A percentile compares a stretch with the other conserved stretches of the same genome.
Evolutionary conservation across 2,329 filamentous ascomycete genomes (phyloP).

Genomic region (Fusarium vanettenii): DNA sequence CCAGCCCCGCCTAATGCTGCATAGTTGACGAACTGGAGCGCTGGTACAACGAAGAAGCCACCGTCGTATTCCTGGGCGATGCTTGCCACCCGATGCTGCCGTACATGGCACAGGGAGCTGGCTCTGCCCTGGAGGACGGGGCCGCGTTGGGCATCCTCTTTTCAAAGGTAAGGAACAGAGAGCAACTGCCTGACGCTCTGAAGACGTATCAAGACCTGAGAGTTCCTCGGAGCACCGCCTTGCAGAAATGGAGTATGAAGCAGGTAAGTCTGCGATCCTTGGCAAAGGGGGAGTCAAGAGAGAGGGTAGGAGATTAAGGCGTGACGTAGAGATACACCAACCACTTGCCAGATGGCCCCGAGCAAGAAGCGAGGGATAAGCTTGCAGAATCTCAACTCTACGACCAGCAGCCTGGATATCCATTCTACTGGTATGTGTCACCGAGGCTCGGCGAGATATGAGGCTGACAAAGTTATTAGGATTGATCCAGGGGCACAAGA

Average conservation of each 20-base stretch:
- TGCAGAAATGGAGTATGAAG: conserved; percentile 4
- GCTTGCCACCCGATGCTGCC: conserved; percentile 9
- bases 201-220: conserved; percentile 3
- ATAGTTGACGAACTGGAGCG: not conserved
- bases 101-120: conserved; percentile 13
- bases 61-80: not conserved
- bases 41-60: conserved; percentile 2
- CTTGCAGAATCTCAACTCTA: conserved; percentile 1
- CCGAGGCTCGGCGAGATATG: not conserved
- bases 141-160: not conserved
- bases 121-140: conserved; percentile 1
- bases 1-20: not conserved
- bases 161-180: not conserved
- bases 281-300: not conserved
- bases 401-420: not conserved
- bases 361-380: not conserved
- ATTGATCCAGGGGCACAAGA: conserved; percentile 1
- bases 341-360: conserved; percentile 7
- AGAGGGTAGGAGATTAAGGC: not conserved
- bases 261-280: not conserved
- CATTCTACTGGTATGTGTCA: not conserved
- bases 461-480: not conserved
- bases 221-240: not conserved
- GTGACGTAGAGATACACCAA: not conserved
- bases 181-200: not conserved